Conservation (phyloP, 2,329 filamentous ascomycete species). For the Knoxdaviesia capensis region DNA sequence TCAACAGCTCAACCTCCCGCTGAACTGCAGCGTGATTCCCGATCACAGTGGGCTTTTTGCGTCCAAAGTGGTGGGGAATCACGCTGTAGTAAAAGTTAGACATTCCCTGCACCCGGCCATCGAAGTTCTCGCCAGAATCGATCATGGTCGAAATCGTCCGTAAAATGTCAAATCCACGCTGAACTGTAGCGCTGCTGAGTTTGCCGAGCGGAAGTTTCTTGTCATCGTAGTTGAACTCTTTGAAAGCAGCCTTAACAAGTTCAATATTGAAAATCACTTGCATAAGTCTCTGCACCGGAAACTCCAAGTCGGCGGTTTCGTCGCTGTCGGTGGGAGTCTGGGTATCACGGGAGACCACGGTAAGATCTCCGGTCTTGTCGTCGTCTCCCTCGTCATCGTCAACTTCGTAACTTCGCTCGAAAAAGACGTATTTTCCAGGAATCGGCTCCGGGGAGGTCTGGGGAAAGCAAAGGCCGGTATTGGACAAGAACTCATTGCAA, state of each 20-base stretch:
- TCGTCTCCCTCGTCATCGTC: slow-evolving; percentile 39
- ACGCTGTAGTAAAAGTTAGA: slow-evolving; percentile 65
- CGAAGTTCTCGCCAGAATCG: slow-evolving; percentile 9
- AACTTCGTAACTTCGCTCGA: slow-evolving; percentile 58
- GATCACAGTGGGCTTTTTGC: slow-evolving; percentile 52
- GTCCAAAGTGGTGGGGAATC: slow-evolving; percentile 68
- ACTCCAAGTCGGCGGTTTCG: slow-evolving; percentile 21
- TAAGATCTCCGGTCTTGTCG: slow-evolving; percentile 6
- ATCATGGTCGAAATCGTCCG: slow-evolving; percentile 55
- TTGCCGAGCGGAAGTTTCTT: slow-evolving; percentile 71
- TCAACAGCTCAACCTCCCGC: slow-evolving; percentile 58
- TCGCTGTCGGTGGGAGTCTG: slow-evolving; percentile 12
- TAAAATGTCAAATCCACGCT: slow-evolving; percentile 52
- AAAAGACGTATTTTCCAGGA: slow-evolving; percentile 55
- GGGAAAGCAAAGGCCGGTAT: slow-evolving; percentile 22
- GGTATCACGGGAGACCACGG: slow-evolving; percentile 4
- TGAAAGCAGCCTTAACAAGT: slow-evolving; percentile 49
- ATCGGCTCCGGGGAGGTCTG: slow-evolving; percentile 34
- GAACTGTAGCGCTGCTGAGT: slow-evolving; percentile 60
- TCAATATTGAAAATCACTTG: slow-evolving; percentile 65
- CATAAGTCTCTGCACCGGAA: slow-evolving; percentile 47
- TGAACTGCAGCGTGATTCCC: slow-evolving; percentile 36
- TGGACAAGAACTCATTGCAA: too few relatives aligned
- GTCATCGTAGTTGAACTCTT: slow-evolving; percentile 47
- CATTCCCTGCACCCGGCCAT: slow-evolving; percentile 33